Base-by-base conservation (phyloP, 768 basidiomycete species). In the Lactarius trivialis region DNA sequence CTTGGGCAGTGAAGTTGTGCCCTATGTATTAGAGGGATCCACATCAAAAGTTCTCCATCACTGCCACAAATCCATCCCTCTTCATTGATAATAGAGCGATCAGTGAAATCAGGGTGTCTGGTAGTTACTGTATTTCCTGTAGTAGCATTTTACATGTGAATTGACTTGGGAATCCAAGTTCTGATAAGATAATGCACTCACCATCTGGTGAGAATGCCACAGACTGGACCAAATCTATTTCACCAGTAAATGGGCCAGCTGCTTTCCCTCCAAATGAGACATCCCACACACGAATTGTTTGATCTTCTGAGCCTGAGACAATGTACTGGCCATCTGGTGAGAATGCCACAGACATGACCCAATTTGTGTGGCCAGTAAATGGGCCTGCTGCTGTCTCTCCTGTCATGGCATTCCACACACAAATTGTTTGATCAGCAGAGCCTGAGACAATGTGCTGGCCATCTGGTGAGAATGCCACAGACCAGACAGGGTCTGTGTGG, bases 281-380 rank as follows among this genome's bases (percentile, higher is more conserved):
- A 6, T 39, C 15, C 37, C 37, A 43, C 7, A 43, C 41, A n/a
- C 41, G 8, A 43, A 43, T 43, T 43, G 41, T 43, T 9, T 15
- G 15, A 43, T 43, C 41, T 2, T 0, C 0, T 0, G 41, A 43
- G n/a, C 41, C n/a, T 43, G 76, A 77, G 39, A 76, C 74, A 51
- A 79, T 32, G 17, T 32, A 69, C 2, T 28, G 37, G 3, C 55
- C 60, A n/a, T 60, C 21, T 15, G 60, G 36, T 11, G 60, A 56
- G 41, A 55, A 64, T 7, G 53, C 7, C 26, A 61, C 63, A 7
- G 59, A 64, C 1, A 0, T 0, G 11, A 64, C 54, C 14, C 24
- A 17, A 41, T 5, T 2, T 24, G 0, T 50, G 26, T 50, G 49
- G 7, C 49, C 49, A 15, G 26, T 24, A 15, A 53, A 33, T 53